Evolutionary conservation across 805 yeast species (phyloP), one percentile per base, ranked within the genome.

Genomic region (Kregervanrija pseudodelftensis): DNA sequence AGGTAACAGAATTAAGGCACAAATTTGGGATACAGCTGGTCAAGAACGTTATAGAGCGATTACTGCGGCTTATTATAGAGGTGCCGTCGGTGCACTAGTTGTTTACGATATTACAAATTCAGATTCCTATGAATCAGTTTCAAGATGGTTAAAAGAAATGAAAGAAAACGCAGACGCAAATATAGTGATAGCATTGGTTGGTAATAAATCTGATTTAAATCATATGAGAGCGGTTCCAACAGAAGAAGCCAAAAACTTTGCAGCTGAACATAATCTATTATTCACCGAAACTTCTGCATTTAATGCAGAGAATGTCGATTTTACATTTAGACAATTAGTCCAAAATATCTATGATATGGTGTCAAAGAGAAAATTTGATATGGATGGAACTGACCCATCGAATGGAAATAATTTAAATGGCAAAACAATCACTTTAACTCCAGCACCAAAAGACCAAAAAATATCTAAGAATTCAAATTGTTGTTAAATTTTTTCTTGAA

Each of bases 1-100:
- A 53, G 89, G 88, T 37, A 85, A 84, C 59, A 70, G 87, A 61
- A 83, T 86, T 55, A 87, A 86, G 64, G 91, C 95, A 4, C 95
- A 88, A 67, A 83, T 89, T 55, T 91, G 99, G 99, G 99, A 91
- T 67, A 91, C 99, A 33, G 99, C 99, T 2, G 99, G 99, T 49
- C 99, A 91, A 71, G 99, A 91, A 67, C 80, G 99, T 65, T 91
- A 93, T 72, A 80, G 99, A 58, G 98, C 99, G 38, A 91, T 91
- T 65, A 93, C 99, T 31, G 82, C 93, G 46, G 98, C 98, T 5
- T 91, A 91, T 69, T 91, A 91, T 66, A 78, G 99, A 63, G 99
- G 98, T 36, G 98, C 99, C 1, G 96, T 90, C 44, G 99, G 99
- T 48, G 98, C 98, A 4, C 74, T 91, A 58, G 84, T 91, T 47